Conservation (phyloP, 345 rosid species). For the Anastatica hierochuntica region DNA sequence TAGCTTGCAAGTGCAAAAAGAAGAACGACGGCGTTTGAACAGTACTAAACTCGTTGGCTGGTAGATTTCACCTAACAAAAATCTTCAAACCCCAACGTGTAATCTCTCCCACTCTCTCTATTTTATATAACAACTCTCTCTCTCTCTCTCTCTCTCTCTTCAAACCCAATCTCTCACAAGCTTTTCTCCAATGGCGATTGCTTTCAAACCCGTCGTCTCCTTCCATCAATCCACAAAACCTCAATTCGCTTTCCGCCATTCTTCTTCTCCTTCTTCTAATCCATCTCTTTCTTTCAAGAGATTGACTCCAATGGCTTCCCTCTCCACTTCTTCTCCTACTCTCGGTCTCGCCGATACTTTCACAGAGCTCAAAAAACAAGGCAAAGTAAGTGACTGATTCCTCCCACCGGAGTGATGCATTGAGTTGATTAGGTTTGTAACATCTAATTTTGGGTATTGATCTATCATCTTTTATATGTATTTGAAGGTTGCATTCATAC, state of each 20-base stretch:
- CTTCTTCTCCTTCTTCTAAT: constrained; percentile 13
- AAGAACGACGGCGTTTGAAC: neutral
- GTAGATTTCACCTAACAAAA: constrained; percentile 26
- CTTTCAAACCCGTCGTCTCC: neutral
- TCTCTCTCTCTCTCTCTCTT: neutral
- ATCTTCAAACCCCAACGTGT: constrained; percentile 15
- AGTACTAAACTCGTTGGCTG: too few species aligned
- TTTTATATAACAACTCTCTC: neutral
- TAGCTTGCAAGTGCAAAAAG: neutral
- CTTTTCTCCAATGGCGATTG: constrained; percentile 19
- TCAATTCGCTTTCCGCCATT: constrained; percentile 19
- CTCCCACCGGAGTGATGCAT: too few species aligned
- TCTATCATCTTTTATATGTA: neutral
- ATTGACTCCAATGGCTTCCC: constrained; percentile 40
- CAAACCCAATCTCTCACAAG: too few species aligned
- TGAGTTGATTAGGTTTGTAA: neutral
- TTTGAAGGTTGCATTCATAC: constrained; percentile 75
- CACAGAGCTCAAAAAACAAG: constrained; percentile 46
- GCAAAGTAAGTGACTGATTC: constrained; percentile 61
- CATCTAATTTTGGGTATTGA: neutral
- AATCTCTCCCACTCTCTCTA: too few species aligned
- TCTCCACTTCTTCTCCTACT: constrained; percentile 30
- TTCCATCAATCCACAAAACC: constrained; percentile 24
- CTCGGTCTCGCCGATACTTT: constrained; percentile 64
- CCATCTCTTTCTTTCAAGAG: constrained; percentile 35